phyloP scores from a whole-genome alignment of 139 green algal species.

The Axilococcus clingmanii region DNA sequence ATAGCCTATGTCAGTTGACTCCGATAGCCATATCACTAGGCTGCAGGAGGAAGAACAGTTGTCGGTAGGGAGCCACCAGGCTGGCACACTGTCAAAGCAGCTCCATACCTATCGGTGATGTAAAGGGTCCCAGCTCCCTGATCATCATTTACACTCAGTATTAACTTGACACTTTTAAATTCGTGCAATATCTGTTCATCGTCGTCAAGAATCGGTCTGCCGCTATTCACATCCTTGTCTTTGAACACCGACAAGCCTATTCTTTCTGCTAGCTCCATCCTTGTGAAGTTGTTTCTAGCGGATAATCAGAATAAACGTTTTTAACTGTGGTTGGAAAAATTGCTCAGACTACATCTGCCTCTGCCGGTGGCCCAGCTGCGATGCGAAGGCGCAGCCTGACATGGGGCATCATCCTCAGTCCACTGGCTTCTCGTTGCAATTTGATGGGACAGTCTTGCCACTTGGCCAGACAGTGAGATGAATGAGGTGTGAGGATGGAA shows the following conservation, averaged over 20 bases:
- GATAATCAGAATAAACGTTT: neutral
- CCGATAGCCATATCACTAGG: neutral
- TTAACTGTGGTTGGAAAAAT: neutral
- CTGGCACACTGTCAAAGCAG: neutral
- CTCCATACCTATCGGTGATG: constrained; percentile 13
- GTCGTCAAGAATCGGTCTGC: constrained; percentile 12
- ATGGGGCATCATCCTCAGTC: too few species aligned
- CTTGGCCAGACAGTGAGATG: too few species aligned
- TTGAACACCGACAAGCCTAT: constrained; percentile 4
- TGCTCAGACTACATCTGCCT: too few species aligned
- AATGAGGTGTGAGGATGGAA: too few species aligned
- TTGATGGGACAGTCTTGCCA: too few species aligned
- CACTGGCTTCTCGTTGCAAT: too few species aligned
- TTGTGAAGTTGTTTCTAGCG: neutral
- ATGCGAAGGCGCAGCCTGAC: too few species aligned
- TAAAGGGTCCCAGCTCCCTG: constrained; percentile 13
- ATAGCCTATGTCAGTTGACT: neutral
- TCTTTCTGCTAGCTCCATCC: constrained; percentile 3
- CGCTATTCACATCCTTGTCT: neutral
- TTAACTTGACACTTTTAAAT: constrained; percentile 17
- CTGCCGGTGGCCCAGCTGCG: too few species aligned
- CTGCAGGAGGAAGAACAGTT: neutral
- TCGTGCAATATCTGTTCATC: constrained; percentile 7
- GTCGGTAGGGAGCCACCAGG: neutral
- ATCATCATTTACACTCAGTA: constrained; percentile 4